phyloP scores from a whole-genome alignment of 192 early-diverging fungal species.

The Mortierella alpina region DNA sequence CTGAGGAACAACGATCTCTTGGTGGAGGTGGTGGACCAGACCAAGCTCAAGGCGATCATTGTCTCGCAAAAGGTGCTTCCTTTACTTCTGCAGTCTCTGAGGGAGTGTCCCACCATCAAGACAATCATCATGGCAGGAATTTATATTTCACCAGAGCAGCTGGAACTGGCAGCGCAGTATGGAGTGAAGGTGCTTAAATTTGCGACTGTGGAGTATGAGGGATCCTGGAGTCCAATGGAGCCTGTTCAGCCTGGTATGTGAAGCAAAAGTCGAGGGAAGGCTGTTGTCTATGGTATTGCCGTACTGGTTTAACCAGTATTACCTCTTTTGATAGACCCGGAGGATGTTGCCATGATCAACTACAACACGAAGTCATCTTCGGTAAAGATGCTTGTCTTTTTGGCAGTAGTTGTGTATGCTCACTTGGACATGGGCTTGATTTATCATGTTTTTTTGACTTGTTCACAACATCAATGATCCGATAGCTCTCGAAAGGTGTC shows the following conservation, averaged over 20 bases:
- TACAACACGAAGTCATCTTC: slow-evolving; percentile 44
- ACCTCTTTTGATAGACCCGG: slow-evolving; percentile 12
- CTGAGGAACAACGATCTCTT: slow-evolving; percentile 30
- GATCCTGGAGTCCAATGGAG: slow-evolving; percentile 7
- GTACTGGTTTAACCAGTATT: background rate
- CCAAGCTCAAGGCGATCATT: slow-evolving; percentile 50
- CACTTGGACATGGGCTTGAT: background rate
- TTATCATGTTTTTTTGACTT: no score
- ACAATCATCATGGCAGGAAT: slow-evolving; percentile 35
- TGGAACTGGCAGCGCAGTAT: slow-evolving; percentile 17
- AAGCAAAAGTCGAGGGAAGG: background rate
- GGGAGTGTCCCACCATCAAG: slow-evolving; percentile 34
- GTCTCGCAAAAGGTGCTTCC: slow-evolving; percentile 34
- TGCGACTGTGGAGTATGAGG: slow-evolving; percentile 26
- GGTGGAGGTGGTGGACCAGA: slow-evolving; percentile 43
- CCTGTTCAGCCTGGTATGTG: slow-evolving; percentile 30
- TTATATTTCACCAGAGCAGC: slow-evolving; percentile 30
- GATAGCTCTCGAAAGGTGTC: slow-evolving; percentile 79
- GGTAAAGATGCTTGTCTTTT: background rate
- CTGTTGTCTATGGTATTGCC: background rate
- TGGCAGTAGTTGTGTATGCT: background rate
- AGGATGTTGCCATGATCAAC: slow-evolving; percentile 50
- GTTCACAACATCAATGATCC: background rate
- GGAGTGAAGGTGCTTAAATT: slow-evolving; percentile 28
- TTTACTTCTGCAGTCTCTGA: slow-evolving; percentile 20